These are phyloP conservation scores for Suillus cothurnatus DNA, from an alignment of 768 basidiomycete genomes.

Conservation along the genomic window DNA sequence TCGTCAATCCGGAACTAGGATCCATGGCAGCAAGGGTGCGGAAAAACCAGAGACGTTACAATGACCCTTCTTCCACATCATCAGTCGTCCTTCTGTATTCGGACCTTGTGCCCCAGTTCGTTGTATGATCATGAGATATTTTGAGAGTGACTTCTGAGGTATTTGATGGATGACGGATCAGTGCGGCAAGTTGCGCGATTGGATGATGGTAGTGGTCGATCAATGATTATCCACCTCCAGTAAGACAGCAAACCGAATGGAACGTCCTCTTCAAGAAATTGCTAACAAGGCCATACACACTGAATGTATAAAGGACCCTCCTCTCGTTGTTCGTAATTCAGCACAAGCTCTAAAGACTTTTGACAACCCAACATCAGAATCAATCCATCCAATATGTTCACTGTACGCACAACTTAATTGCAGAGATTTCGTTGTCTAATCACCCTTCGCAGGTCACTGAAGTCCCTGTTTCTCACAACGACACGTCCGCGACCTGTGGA, in stretches of 20 bases:
- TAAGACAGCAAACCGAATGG: background rate
- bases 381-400: background rate
- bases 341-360: background rate
- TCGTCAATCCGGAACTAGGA: background rate
- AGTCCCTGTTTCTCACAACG: constrained; percentile 2
- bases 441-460: background rate
- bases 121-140: background rate
- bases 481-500: background rate
- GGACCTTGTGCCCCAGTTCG: background rate
- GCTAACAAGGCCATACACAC: background rate
- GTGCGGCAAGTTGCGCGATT: background rate
- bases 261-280: background rate
- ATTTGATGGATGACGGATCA: background rate
- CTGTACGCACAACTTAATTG: background rate
- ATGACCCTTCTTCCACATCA: background rate
- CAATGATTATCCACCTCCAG: background rate
- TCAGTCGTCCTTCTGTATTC: background rate
- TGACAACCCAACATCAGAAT: background rate
- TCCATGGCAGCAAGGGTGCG: background rate
- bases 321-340: background rate
- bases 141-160: background rate
- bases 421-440: background rate
- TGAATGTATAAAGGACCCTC: background rate
- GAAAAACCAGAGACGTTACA: background rate
- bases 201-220: background rate